Conservation (phyloP, 345 rosid genomes). For the Odontarrhena argentea region DNA sequence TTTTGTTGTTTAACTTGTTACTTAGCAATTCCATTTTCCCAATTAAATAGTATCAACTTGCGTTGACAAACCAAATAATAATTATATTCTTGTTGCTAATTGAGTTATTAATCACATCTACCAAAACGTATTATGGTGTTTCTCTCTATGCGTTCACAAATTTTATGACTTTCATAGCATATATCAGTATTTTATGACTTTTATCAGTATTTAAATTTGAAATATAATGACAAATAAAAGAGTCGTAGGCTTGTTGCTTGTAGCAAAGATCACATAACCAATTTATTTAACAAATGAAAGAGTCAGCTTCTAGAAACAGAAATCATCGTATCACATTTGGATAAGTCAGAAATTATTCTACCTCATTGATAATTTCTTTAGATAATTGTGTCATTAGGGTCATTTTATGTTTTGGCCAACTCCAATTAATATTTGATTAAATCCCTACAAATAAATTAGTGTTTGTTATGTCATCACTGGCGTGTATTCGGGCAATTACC, state of each 20-base stretch:
- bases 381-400: background rate
- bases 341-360: too few relatives aligned
- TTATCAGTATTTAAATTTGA: too few relatives aligned
- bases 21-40: background rate
- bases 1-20: background rate
- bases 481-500: constrained; percentile 40
- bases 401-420: background rate
- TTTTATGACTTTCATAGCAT: background rate
- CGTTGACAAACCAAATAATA: background rate
- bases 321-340: too few relatives aligned
- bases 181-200: too few relatives aligned
- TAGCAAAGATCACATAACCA: background rate
- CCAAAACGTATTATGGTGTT: background rate
- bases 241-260: too few relatives aligned
- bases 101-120: constrained; percentile 8
- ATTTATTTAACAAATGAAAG: background rate
- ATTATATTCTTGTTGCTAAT: background rate
- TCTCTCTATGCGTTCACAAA: background rate
- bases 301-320: too few relatives aligned
- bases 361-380: background rate
- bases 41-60: background rate
- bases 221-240: too few relatives aligned
- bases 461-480: constrained; percentile 17
- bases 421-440: background rate
- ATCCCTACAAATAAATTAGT: constrained; percentile 8